These are phyloP conservation scores for Aspergillus brunneoviolaceus DNA, from an alignment of 2,329 filamentous ascomycete species.

Conservation along the genomic window DNA sequence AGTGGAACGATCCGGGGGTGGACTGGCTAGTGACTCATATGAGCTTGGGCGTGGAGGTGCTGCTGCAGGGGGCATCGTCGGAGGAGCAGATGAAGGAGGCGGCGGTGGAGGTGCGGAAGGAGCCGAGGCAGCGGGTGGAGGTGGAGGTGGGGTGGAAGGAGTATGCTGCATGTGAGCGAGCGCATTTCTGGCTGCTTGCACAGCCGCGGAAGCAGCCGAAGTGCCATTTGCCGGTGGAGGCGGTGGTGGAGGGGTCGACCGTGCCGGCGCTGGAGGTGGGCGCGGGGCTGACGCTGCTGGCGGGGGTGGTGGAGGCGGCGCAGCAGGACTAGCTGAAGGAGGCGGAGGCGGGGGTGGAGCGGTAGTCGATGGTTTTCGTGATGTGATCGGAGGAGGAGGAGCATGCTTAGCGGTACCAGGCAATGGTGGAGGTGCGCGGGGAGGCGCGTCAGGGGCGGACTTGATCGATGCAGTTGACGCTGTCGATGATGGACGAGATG, in stretches of 20 bases:
- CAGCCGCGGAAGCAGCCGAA: conserved; percentile 52
- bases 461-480: conserved; percentile 59
- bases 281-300: conserved; percentile 42
- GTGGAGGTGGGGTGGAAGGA: conserved; percentile 45
- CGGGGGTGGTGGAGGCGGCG: conserved; percentile 45
- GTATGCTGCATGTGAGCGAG: conserved; percentile 44
- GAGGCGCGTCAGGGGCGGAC: conserved; percentile 42
- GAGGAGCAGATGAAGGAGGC: conserved; percentile 46
- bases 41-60: conserved; percentile 47
- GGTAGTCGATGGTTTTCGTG: conserved; percentile 57
- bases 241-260: conserved; percentile 52
- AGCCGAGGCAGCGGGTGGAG: conserved; percentile 34
- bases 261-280: conserved; percentile 38
- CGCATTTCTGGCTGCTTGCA: conserved; percentile 60
- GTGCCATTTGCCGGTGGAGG: conserved; percentile 43
- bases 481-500: conserved; percentile 60
- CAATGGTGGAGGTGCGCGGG: conserved; percentile 69
- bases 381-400: conserved; percentile 57
- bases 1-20: conserved; percentile 58
- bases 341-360: conserved; percentile 45
- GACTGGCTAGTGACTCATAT: conserved; percentile 32
- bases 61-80: conserved; percentile 40
- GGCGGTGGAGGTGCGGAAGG: conserved; percentile 48
- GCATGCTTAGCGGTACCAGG: conserved; percentile 48
- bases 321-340: conserved; percentile 45